Evolutionary conservation across 2,329 filamentous ascomycete species (phyloP).

Genomic region (Exophiala bonariae): DNA sequence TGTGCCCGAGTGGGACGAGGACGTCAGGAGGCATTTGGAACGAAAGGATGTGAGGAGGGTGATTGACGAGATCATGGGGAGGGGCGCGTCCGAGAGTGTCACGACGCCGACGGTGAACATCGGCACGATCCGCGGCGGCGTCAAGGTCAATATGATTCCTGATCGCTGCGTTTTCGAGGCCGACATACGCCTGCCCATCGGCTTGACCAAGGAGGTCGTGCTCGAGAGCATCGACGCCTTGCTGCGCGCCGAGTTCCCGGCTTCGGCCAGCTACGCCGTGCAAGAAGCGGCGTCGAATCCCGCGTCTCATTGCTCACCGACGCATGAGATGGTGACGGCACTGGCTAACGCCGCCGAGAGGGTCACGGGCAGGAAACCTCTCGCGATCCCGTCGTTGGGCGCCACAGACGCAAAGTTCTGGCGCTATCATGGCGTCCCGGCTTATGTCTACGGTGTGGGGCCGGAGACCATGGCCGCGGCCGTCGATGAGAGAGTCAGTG

Average conservation of each 20-base stretch:
- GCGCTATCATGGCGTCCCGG: conserved; percentile 37
- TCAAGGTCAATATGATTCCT: conserved; percentile 46
- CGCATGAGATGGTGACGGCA: conserved; percentile 35
- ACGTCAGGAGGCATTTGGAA: conserved; percentile 32
- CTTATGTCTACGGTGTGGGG: conserved; percentile 38
- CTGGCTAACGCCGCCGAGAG: conserved; percentile 31
- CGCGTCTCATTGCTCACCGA: conserved; percentile 32
- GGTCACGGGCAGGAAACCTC: conserved; percentile 29
- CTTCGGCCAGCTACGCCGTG: conserved; percentile 29
- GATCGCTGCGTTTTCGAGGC: conserved; percentile 39
- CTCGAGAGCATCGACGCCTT: conserved; percentile 29
- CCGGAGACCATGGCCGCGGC: conserved; percentile 27
- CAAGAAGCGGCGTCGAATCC: conserved; percentile 39
- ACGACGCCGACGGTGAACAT: conserved; percentile 41
- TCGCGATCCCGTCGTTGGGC: conserved; percentile 39
- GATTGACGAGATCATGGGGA: conserved; percentile 39
- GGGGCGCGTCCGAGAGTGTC: conserved; percentile 35
- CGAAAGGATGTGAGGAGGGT: conserved; percentile 32
- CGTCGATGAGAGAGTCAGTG: conserved; percentile 7
- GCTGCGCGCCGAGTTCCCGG: conserved; percentile 32
- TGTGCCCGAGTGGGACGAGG: conserved; percentile 28
- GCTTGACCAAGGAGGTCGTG: conserved; percentile 33
- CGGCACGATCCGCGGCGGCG: conserved; percentile 41
- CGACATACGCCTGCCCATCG: conserved; percentile 43
- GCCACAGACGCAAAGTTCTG: conserved; percentile 46